Evolutionary conservation across 306 rosid genomes (phyloP), one percentile per base, ranked within the genome.

Genomic region (Dryas alaskensis): DNA sequence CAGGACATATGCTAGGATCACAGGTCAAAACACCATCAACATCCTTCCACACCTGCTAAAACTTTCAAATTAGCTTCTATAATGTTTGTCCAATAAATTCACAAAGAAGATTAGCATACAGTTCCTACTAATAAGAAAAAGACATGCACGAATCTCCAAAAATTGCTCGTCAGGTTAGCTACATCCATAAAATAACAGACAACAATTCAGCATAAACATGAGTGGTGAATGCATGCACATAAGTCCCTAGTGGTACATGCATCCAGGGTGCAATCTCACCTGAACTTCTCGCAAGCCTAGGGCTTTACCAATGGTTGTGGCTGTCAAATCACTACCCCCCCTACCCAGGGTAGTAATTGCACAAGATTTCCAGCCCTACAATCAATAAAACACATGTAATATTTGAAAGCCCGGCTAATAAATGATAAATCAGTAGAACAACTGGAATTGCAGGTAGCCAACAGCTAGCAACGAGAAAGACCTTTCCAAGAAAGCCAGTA

Each of bases 401-500:
- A 61, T 63, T 19, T 60, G 48, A 37, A 46, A 47, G 12, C 60
- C 51, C 59, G 51, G 43, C 43, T 12, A 46, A 43, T 70, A 45
- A 47, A 51, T 43, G 72, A 11, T 53, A 64, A 17, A 19, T 5
- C 51, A 58, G 27, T 8, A 47, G 22, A 49, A 31, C 37, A 50
- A 42, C 72, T 51, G 25, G 9, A 40, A 52, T 17, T 14, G 52
- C 77, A 31, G 25, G 10, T 42, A 55, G 74, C 55, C 31, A 71
- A 62, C 9, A 40, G 61, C n/a, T 52, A 40, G 60, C 46, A 14
- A 67, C 8, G 62, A 52, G 64, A 50, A 40, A 53, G 64, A 88
- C 93, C 90, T 88, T 88, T 72, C 93, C 93, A 43, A 88, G 93
- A 81, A 86, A 88, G 71, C 93, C 93, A 39, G 93, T 88, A 76